Evolutionary conservation across 2,329 filamentous ascomycete species (phyloP).

Genomic region (Dothistroma septosporum): DNA sequence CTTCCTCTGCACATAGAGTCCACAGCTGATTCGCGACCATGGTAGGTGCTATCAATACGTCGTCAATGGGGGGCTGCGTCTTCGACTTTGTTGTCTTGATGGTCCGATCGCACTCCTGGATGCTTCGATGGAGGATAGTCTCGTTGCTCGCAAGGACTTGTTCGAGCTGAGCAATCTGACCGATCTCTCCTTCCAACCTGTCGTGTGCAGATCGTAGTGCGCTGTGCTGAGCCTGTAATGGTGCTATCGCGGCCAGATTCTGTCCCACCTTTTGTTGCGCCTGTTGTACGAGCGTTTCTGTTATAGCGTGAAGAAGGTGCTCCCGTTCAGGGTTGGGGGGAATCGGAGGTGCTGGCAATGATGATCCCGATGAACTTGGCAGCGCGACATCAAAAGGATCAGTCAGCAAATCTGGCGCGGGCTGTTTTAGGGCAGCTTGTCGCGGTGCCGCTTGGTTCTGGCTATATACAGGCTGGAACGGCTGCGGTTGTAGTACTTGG

Average conservation of each 20-base stretch:
- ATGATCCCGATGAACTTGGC: constrained; percentile 44
- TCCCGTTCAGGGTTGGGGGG: constrained; percentile 96
- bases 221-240: constrained; percentile 71
- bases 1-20: constrained; percentile 80
- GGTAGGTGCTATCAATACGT: constrained; percentile 86
- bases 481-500: constrained; percentile 11
- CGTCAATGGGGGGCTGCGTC: constrained; percentile 74
- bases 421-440: constrained; percentile 30
- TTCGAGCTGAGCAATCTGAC: constrained; percentile 66
- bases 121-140: constrained; percentile 68
- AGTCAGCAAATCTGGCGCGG: constrained; percentile 56
- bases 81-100: constrained; percentile 69
- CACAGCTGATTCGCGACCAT: constrained; percentile 93
- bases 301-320: constrained; percentile 73
- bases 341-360: constrained; percentile 71
- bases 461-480: constrained; percentile 18
- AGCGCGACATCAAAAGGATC: constrained; percentile 59
- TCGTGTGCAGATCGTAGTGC: constrained; percentile 69
- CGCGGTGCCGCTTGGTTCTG: constrained; percentile 15
- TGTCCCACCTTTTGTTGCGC: constrained; percentile 66
- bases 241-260: constrained; percentile 68
- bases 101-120: constrained; percentile 72
- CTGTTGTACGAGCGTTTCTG: constrained; percentile 62
- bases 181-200: constrained; percentile 68
- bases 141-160: constrained; percentile 72